Conservation (phyloP, 345 rosid genomes). For the Aegle marmelos region DNA sequence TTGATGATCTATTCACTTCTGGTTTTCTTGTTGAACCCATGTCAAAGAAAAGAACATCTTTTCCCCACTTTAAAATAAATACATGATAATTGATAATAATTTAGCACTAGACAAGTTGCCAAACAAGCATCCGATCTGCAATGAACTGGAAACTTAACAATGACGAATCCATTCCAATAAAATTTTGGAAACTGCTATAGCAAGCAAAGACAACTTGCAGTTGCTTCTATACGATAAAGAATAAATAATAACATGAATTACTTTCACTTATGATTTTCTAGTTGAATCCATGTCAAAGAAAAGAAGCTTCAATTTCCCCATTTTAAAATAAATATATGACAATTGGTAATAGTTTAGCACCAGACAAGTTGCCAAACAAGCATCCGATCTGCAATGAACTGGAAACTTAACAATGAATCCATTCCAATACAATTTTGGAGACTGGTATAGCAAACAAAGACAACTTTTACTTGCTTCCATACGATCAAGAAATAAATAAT, state of each 20-base stretch:
- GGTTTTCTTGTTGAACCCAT: not conserved
- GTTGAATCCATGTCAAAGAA: not conserved
- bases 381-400: not conserved
- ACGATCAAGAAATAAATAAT: not conserved
- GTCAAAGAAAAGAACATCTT: not conserved
- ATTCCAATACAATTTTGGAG: not conserved
- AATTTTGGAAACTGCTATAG: not conserved
- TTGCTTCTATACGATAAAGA: constrained; percentile 5
- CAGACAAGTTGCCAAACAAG: not conserved
- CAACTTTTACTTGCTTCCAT: constrained; percentile 2
- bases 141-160: not conserved
- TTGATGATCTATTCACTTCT: not conserved
- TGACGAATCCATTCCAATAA: not conserved
- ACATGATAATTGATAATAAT: not conserved
- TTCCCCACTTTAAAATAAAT: not conserved
- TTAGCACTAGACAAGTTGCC: not conserved
- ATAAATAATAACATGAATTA: not conserved
- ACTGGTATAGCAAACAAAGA: not conserved
- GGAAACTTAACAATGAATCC: not conserved
- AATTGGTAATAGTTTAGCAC: not conserved
- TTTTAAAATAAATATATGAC: not conserved
- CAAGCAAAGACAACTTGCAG: not conserved
- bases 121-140: not conserved
- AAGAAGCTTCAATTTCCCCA: not conserved
- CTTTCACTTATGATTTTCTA: not conserved